Conservation (phyloP, 495 filamentous ascomycete species). For the Neurospora tetrasperma region DNA sequence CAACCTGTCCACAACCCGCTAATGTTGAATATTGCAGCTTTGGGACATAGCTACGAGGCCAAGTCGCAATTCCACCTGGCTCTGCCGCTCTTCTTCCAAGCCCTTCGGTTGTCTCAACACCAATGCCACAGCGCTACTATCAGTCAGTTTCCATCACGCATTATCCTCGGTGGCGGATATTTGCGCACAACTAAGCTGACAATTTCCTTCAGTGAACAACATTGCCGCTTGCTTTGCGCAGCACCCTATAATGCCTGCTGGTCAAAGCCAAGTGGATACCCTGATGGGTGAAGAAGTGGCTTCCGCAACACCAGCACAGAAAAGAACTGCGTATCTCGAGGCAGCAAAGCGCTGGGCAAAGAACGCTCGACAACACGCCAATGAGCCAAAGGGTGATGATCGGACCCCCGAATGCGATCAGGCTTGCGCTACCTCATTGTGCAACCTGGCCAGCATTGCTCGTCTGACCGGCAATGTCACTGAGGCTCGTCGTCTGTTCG, state of each 20-base stretch:
- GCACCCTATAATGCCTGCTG: constrained; percentile 34
- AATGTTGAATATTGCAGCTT: constrained; percentile 33
- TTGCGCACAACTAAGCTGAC: not conserved
- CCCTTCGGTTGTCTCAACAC: constrained; percentile 61
- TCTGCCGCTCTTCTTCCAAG: constrained; percentile 79
- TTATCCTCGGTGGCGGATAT: not conserved
- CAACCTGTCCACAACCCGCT: constrained; percentile 3
- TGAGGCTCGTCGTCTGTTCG: constrained; percentile 54
- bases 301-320: constrained; percentile 22
- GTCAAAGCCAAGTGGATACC: constrained; percentile 27
- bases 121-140: constrained; percentile 58
- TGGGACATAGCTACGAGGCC: constrained; percentile 61
- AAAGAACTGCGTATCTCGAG: constrained; percentile 44
- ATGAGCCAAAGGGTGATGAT: constrained; percentile 34
- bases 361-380: constrained; percentile 56
- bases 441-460: constrained; percentile 78
- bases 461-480: constrained; percentile 52
- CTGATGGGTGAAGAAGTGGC: constrained; percentile 17
- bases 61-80: constrained; percentile 66
- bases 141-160: constrained; percentile 34
- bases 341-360: constrained; percentile 63
- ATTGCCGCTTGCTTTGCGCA: constrained; percentile 56
- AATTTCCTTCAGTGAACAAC: constrained; percentile 51
- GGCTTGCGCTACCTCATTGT: constrained; percentile 73
- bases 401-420: constrained; percentile 72